A percentile compares a stretch with the other conserved stretches of the same genome.
phyloP scores from a whole-genome alignment of 441 rosid species.

The Melastoma candidum region DNA sequence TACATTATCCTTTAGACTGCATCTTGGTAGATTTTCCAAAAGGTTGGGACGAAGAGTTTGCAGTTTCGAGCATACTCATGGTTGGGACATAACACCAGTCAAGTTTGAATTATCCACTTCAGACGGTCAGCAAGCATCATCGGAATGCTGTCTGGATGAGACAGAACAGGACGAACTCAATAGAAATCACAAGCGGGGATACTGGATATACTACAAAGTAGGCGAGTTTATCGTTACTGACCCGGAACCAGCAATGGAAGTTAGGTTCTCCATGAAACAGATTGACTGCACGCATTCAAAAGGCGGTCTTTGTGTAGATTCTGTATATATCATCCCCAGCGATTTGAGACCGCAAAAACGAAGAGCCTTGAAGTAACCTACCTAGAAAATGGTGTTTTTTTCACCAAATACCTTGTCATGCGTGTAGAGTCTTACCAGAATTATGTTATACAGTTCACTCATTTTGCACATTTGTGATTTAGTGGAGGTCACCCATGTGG shows the following conservation, averaged over 20 bases:
- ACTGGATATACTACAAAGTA: slow-evolving; percentile 68
- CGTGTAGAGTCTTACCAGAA: slow-evolving; percentile 17
- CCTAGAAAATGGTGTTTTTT: slow-evolving; percentile 3
- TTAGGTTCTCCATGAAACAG: slow-evolving; percentile 76
- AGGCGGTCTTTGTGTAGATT: slow-evolving; percentile 83
- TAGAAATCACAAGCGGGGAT: slow-evolving; percentile 67
- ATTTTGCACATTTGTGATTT: slow-evolving; percentile 20
- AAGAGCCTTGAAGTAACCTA: slow-evolving; percentile 31
- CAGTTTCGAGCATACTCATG: slow-evolving; percentile 71
- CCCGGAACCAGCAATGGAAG: slow-evolving; percentile 46
- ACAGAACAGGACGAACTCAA: slow-evolving; percentile 31
- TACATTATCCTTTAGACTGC: slow-evolving; percentile 60
- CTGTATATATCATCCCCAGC: slow-evolving; percentile 66
- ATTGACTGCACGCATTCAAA: slow-evolving; percentile 83
- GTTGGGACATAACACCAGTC: slow-evolving; percentile 77
- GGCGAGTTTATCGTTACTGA: slow-evolving; percentile 58
- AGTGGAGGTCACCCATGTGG: slow-evolving; percentile 27
- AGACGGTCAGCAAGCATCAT: slow-evolving; percentile 62
- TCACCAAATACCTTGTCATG: slow-evolving; percentile 11
- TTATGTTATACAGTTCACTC: slow-evolving; percentile 28
- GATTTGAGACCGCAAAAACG: slow-evolving; percentile 40
- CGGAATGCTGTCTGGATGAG: slow-evolving; percentile 49
- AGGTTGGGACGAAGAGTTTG: slow-evolving; percentile 66
- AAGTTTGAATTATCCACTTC: slow-evolving; percentile 52
- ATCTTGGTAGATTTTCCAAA: slow-evolving; percentile 61